Conservation (phyloP, 805 yeast genomes). For the Nakazawaea laoshanensis region DNA sequence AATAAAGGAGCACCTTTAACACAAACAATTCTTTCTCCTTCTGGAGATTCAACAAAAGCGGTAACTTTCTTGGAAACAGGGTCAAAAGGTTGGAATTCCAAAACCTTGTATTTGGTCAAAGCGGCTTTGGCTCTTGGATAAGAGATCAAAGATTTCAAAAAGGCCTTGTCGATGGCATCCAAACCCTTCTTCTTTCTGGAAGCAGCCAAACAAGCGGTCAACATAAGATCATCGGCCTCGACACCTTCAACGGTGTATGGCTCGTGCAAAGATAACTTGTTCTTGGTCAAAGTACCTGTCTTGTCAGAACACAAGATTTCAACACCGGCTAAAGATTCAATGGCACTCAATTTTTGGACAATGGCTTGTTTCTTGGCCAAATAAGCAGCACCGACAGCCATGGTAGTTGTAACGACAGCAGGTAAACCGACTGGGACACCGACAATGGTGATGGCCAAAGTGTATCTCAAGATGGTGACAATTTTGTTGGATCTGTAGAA, state of each 20-base stretch:
- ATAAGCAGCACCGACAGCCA: constrained; percentile 99
- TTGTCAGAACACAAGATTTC: constrained; percentile 97
- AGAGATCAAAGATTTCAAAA: constrained; percentile 78
- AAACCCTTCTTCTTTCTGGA: constrained; percentile 97
- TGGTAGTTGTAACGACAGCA: constrained; percentile 96
- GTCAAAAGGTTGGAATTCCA: constrained; percentile 95
- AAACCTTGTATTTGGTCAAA: constrained; percentile 86
- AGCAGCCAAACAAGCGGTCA: constrained; percentile 96
- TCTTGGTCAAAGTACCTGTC: constrained; percentile 97
- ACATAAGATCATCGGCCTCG: constrained; percentile 90
- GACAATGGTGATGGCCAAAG: constrained; percentile 90
- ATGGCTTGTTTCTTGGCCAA: constrained; percentile 95
- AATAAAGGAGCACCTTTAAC: constrained; percentile 98
- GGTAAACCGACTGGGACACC: constrained; percentile 99
- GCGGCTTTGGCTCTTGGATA: constrained; percentile 93
- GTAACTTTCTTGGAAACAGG: constrained; percentile 96
- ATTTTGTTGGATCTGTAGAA: constrained; percentile 89
- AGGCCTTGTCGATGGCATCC: constrained; percentile 96
- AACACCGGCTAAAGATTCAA: constrained; percentile 96
- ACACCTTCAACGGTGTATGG: constrained; percentile 98
- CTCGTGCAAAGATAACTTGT: constrained; percentile 91
- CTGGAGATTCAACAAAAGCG: constrained; percentile 92
- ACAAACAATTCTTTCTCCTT: constrained; percentile 90
- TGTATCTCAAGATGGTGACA: constrained; percentile 83
- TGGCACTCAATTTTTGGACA: constrained; percentile 94